Evolutionary conservation across 2,329 filamentous ascomycete genomes (phyloP).

Genomic region (Neofusicoccum sp.): DNA sequence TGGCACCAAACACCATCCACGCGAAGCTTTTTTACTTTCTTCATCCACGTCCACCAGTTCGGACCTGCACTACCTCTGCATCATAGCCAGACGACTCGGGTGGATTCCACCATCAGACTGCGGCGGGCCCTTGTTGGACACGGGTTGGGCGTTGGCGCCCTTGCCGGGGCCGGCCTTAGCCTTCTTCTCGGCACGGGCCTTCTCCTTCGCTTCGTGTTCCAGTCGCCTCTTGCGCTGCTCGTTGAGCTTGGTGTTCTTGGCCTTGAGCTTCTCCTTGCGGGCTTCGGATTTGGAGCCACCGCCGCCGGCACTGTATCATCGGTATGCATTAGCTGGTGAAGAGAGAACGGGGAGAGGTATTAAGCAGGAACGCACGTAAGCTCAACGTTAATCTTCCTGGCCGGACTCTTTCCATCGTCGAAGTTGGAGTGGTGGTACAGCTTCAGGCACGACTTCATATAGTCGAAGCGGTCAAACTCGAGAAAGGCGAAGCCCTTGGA

Average conservation of each 20-base stretch:
- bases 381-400: constrained; percentile 87
- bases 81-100: constrained; percentile 37
- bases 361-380: constrained; percentile 63
- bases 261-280: constrained; percentile 72
- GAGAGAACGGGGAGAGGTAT: background rate
- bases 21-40: background rate
- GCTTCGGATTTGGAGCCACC: constrained; percentile 76
- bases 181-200: constrained; percentile 44
- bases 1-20: background rate
- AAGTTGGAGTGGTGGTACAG: constrained; percentile 86
- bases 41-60: background rate
- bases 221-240: constrained; percentile 60
- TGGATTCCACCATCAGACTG: constrained; percentile 32
- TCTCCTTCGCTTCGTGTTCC: constrained; percentile 48
- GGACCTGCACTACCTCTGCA: constrained; percentile 22
- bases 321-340: background rate
- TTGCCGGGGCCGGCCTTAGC: constrained; percentile 21
- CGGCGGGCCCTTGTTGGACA: constrained; percentile 28
- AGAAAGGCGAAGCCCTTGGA: constrained; percentile 56
- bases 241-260: constrained; percentile 83
- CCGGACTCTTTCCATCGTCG: constrained; percentile 55
- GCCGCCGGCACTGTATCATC: constrained; percentile 66
- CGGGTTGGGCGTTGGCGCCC: constrained; percentile 6
- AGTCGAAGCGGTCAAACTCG: constrained; percentile 81
- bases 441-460: constrained; percentile 90